Percentiles rank a stretch among this genome's conserved stretches.
phyloP scores from a whole-genome alignment of 2,329 filamentous ascomycete species.

The Lithohypha guttulata region DNA sequence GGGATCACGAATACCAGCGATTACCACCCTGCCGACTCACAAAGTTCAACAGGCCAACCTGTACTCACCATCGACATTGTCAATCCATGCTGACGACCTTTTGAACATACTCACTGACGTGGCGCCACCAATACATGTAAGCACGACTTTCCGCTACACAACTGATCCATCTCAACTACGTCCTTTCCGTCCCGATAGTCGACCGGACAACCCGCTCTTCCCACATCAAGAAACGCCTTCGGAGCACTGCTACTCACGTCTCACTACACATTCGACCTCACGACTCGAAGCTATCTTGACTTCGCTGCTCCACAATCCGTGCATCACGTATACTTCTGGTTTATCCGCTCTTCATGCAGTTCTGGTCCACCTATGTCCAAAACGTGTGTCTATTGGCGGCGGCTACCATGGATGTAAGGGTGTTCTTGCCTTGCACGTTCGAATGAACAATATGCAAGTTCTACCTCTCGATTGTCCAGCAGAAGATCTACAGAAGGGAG shows the following conservation, averaged over 20 bases:
- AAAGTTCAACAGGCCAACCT: background rate
- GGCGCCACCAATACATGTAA: constrained; percentile 79
- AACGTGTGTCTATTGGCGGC: constrained; percentile 66
- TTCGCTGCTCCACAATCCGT: constrained; percentile 56
- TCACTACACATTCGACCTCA: constrained; percentile 65
- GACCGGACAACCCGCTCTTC: constrained; percentile 5
- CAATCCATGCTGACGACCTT: constrained; percentile 73
- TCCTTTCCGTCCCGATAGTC: constrained; percentile 38
- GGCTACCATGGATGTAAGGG: constrained; percentile 94
- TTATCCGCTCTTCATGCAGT: constrained; percentile 81
- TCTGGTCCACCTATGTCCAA: constrained; percentile 72
- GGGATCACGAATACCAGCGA: background rate
- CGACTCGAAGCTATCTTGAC: constrained; percentile 77
- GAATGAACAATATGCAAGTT: constrained; percentile 63
- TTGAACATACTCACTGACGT: constrained; percentile 67
- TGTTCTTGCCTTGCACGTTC: constrained; percentile 61
- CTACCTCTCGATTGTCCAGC: constrained; percentile 60
- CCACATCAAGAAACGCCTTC: constrained; percentile 11
- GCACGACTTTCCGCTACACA: constrained; percentile 80
- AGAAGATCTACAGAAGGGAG: constrained; percentile 59
- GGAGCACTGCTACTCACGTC: constrained; percentile 72
- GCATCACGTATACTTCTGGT: constrained; percentile 72
- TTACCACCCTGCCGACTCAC: background rate
- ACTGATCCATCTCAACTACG: constrained; percentile 56
- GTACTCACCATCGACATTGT: constrained; percentile 49